Base-by-base conservation (phyloP, 2,329 filamentous ascomycete species). In the Ophiocordyceps robertsii region DNA sequence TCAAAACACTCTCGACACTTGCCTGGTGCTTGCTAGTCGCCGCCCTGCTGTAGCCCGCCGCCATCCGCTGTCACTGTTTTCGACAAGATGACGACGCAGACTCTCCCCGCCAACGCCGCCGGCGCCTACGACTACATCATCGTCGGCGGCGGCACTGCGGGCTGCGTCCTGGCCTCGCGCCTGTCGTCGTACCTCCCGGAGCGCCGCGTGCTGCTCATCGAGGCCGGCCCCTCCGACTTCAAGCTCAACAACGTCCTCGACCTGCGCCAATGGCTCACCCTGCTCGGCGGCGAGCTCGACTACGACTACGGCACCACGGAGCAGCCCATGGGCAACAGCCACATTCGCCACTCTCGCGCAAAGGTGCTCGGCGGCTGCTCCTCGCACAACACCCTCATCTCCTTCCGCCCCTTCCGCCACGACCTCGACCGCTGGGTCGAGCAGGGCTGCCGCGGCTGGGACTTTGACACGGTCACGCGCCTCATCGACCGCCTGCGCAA, bases 281-380 rank as follows among this genome's bases (percentile, higher is more conserved):
- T 95, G 40, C 77, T 95, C 27, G 88, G 88, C 49, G 85, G 86
- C 56, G 80, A 94, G 57, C 75, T 94, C 47, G 88, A 95, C 66
- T 94, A 90, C 63, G 87, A 94, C 64, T 94, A 94, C 64, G 77
- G 77, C 55, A 94, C 87, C 35, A 86, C 80, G 39, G 86, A 93
- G 65, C 88, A 95, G 68, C 87, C 87, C 49, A 92, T 78, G 67
- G 86, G 87, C 58, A 95, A 95, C 70, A 92, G 84, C 44, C 75
- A 87, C 66, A 94, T 95, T 66, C 80, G 87, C 50, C 88, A 94
- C 68, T 93, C 88, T 13, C 82, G 88, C 48, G 88, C 88, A 49
- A 94, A 94, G 70, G 87, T 95, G 33, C 75, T 95, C 29, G 88
- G 88, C 52, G 88, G 88, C 51, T 95, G 88, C 72, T 93, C 87